Evolutionary conservation across 2,329 filamentous ascomycete species (phyloP).

Genomic region (Knufia fluminis): DNA sequence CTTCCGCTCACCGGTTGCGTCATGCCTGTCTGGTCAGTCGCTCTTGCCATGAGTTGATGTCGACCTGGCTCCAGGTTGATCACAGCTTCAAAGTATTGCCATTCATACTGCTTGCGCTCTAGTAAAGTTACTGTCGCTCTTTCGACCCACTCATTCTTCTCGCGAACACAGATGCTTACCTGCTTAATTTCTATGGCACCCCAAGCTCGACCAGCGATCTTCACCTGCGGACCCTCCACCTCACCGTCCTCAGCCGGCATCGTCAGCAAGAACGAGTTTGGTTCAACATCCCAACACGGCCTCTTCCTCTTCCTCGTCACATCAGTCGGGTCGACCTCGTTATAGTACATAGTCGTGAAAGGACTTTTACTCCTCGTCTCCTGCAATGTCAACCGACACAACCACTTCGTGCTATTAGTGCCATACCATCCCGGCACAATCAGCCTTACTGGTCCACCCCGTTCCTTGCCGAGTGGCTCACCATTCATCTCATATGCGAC

Average conservation of each 20-base stretch:
- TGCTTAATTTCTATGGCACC: constrained; percentile 12
- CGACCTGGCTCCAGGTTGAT: constrained; percentile 11
- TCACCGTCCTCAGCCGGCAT: constrained; percentile 11
- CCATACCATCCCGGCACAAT: constrained; percentile 20
- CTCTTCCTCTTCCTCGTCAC: constrained; percentile 10
- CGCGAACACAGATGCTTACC: constrained; percentile 16
- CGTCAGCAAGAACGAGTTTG: constrained; percentile 19
- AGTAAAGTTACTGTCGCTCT: background rate
- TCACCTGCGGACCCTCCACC: constrained; percentile 11
- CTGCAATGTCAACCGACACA: constrained; percentile 16
- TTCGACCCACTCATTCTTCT: constrained; percentile 11
- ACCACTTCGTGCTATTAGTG: constrained; percentile 20
- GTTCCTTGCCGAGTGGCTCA: constrained; percentile 14
- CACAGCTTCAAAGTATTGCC: constrained; percentile 14
- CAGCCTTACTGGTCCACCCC: constrained; percentile 19
- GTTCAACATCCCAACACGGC: constrained; percentile 19
- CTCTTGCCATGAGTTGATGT: constrained; percentile 13
- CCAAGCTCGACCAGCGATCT: constrained; percentile 17
- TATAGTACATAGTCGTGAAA: constrained; percentile 20
- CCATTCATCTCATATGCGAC: constrained; percentile 20
- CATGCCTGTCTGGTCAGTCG: constrained; percentile 11
- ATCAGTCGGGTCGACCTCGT: constrained; percentile 18
- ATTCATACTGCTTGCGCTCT: constrained; percentile 14
- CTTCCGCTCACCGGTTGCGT: constrained; percentile 15
- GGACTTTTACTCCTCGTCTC: constrained; percentile 13